Base-by-base conservation (phyloP, 306 rosid genomes). In the Cucumis melo region DNA sequence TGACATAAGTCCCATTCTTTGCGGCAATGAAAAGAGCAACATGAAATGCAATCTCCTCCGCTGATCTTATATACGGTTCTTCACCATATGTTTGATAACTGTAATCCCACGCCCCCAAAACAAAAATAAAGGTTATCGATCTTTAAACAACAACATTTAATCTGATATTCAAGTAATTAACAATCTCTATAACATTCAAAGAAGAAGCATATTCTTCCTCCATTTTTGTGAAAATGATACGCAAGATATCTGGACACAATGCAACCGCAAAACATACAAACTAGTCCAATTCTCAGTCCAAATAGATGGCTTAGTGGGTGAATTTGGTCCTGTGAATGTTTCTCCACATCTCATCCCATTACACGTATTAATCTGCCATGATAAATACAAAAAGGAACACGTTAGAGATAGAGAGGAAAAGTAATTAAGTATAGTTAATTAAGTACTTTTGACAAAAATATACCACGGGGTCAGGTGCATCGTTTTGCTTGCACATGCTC, bases 211-310 rank as follows among this genome's bases (percentile, higher is more conserved):
- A 36, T 7, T 10, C 21, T 13, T 10, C 16, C 10, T 15, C 23
- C 6, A 54, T 62, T 27, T 61, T 29, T 7, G 20, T 62, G 39
- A 13, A 44, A 71, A 21, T 8, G 8, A n/a, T 17, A 36, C 36
- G 34, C 48, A 32, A 1, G 9, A 24, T 11, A 56, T 17, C 7
- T 29, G 19, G 15, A 57, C 42, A 16, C 21, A 24, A 8, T 13
- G 15, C 20, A 46, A 24, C 23, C 0, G 24, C 14, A 29, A 71
- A 82, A 78, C 94, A 17, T 87, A 92, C 96, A 83, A 85, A 77
- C 96, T 90, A n/a, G 97, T 94, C 98, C 97, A 94, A 60, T 91
- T 87, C 89, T 91, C 97, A 56, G 96, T 94, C 98, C 97, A 94
- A 0, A 94, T 9, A 10, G 96, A 80, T 73, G 98, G 98, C 81